Conservation (phyloP, 257 asterid species). For the Ehretia macrophylla region DNA sequence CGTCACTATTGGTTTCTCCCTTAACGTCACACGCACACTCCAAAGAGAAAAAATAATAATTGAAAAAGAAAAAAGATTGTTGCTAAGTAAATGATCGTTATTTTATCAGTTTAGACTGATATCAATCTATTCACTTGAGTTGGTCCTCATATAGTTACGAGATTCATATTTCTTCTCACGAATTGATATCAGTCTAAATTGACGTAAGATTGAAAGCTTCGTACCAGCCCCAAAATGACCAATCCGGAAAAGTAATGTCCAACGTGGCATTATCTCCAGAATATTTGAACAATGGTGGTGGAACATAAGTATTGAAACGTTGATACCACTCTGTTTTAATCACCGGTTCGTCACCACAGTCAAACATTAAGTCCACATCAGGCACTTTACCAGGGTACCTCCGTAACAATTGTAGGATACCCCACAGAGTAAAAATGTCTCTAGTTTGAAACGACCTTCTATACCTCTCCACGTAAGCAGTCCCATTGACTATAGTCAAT, state of each 20-base stretch:
- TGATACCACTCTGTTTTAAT: slow-evolving; percentile 7
- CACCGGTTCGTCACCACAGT: slow-evolving; percentile 38
- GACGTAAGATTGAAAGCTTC: background rate
- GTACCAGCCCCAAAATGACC: slow-evolving; percentile 58
- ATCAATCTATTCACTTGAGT: no score
- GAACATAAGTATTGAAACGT: slow-evolving; percentile 12
- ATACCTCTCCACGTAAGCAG: slow-evolving; percentile 27
- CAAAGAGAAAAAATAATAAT: background rate
- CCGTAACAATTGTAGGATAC: slow-evolving; percentile 37
- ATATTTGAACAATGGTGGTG: slow-evolving; percentile 40
- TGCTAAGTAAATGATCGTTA: no score
- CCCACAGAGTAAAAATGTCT: slow-evolving; percentile 34
- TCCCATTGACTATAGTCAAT: slow-evolving; percentile 30
- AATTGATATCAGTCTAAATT: no score
- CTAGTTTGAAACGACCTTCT: slow-evolving; percentile 30
- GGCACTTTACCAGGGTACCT: slow-evolving; percentile 38
- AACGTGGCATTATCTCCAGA: slow-evolving; percentile 29
- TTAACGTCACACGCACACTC: no score
- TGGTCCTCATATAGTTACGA: no score
- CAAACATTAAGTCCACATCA: slow-evolving; percentile 45
- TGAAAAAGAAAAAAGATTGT: no score
- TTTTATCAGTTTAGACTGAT: no score
- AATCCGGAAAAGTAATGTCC: slow-evolving; percentile 49
- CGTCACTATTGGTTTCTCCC: no score
- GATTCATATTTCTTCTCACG: no score